Evolutionary conservation across 2,329 filamentous ascomycete species (phyloP).

Genomic region (Cladophialophora bantiana): DNA sequence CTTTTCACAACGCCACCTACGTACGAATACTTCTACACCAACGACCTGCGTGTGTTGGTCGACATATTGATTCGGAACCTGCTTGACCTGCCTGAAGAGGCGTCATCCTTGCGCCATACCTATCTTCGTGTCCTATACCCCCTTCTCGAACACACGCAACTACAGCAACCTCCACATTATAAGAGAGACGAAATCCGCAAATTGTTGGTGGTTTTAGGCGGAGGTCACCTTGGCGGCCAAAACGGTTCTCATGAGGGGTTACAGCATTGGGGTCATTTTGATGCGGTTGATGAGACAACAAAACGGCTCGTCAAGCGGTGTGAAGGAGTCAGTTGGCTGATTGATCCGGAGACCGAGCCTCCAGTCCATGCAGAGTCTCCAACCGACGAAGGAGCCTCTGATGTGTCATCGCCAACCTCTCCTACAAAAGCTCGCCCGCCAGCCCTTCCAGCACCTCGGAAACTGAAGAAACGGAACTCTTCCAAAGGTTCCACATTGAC

Average conservation of each 20-base stretch:
- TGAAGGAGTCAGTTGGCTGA: constrained; percentile 55
- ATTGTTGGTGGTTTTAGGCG: constrained; percentile 74
- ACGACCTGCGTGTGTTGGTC: constrained; percentile 89
- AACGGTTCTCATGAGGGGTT: constrained; percentile 40
- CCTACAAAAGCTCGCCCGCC: constrained; percentile 42
- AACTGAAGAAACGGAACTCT: constrained; percentile 44
- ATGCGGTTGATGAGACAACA: constrained; percentile 59
- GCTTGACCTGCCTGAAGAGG: constrained; percentile 90
- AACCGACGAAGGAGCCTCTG: constrained; percentile 33
- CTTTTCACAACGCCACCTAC: constrained; percentile 91
- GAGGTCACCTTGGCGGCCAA: constrained; percentile 71
- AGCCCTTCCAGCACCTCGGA: constrained; percentile 57
- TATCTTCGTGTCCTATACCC: constrained; percentile 93
- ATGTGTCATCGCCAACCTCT: constrained; percentile 35
- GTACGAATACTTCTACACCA: constrained; percentile 98
- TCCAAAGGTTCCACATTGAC: constrained; percentile 41
- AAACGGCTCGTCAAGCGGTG: constrained; percentile 56
- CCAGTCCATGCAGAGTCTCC: constrained; percentile 40
- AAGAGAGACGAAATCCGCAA: constrained; percentile 84
- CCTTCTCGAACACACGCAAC: constrained; percentile 87
- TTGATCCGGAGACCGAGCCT: constrained; percentile 45
- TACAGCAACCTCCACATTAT: constrained; percentile 86
- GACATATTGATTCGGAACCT: constrained; percentile 97
- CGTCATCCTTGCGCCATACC: constrained; percentile 77
- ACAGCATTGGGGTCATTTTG: constrained; percentile 58